phyloP scores from a whole-genome alignment of 2,329 filamentous ascomycete genomes.

The Apiospora koreana region DNA sequence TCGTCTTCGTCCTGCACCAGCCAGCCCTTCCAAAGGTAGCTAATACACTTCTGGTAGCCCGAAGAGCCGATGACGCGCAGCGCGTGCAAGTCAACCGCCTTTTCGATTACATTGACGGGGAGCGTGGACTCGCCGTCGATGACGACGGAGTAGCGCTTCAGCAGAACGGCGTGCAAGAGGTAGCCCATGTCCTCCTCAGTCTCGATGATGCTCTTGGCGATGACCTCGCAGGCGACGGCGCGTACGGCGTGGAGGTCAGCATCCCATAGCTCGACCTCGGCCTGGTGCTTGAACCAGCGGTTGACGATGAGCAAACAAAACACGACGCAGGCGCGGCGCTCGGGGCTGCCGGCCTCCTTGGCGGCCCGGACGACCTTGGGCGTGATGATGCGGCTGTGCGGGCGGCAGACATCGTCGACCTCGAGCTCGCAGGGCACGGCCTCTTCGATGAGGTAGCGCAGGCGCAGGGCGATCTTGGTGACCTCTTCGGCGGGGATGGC shows the following conservation, averaged over 20 bases:
- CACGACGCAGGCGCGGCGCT: conserved; percentile 78
- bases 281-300: conserved; percentile 78
- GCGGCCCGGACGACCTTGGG: conserved; percentile 77
- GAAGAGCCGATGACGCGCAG: conserved; percentile 85
- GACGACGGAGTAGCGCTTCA: conserved; percentile 86
- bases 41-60: conserved; percentile 94
- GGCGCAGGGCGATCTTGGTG: conserved; percentile 83
- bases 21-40: conserved; percentile 93
- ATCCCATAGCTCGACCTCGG: conserved; percentile 85
- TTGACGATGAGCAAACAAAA: conserved; percentile 76
- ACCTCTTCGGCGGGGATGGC: conserved; percentile 77
- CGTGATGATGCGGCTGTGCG: conserved; percentile 87
- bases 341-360: conserved; percentile 74
- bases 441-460: conserved; percentile 89
- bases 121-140: conserved; percentile 69
- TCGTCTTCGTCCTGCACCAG: conserved; percentile 94
- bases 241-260: conserved; percentile 79
- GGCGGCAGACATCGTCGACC: conserved; percentile 69
- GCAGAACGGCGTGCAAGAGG: conserved; percentile 76
- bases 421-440: conserved; percentile 90
- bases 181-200: conserved; percentile 76
- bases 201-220: conserved; percentile 89
- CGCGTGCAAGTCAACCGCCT: conserved; percentile 90
- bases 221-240: conserved; percentile 82
- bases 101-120: conserved; percentile 87